Percentiles rank a stretch among this genome's conserved stretches.
These are phyloP conservation scores for Monilinia vaccinii-corymbosi DNA, from an alignment of 2,329 filamentous ascomycete species.

Conservation along the genomic window DNA sequence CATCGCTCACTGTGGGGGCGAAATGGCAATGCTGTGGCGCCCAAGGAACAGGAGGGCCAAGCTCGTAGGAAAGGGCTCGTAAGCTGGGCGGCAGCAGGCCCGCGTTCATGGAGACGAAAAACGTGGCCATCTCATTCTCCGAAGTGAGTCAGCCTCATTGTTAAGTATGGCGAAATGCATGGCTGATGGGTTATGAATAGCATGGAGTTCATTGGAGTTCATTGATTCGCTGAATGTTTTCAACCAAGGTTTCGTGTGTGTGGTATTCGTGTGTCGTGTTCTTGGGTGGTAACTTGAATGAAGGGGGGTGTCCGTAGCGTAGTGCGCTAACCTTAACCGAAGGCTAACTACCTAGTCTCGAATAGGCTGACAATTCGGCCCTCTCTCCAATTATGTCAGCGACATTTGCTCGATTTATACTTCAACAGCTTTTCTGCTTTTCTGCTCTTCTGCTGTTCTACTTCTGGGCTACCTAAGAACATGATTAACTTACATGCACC, in stretches of 20 bases:
- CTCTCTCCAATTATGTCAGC: neutral
- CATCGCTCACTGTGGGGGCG: neutral
- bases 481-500: neutral
- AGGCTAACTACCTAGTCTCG: neutral
- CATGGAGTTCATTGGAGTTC: too few relatives aligned
- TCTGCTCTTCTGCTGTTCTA: too few relatives aligned
- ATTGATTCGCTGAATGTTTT: neutral
- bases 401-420: too few relatives aligned
- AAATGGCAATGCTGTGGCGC: neutral
- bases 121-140: neutral
- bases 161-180: neutral
- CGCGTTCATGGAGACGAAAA: neutral
- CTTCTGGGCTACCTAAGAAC: neutral
- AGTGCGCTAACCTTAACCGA: neutral
- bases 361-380: neutral
- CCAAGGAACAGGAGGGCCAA: neutral
- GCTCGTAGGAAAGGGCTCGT: neutral
- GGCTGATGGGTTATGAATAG: neutral
- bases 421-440: too few relatives aligned
- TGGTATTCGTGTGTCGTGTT: neutral
- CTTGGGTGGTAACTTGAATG: neutral
- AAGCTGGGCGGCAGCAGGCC: neutral
- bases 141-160: neutral
- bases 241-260: neutral
- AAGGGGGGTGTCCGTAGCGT: neutral